Conservation (phyloP, 78 protist genomes). For the slime mould (Dictyostelium discoideum) region DNA sequence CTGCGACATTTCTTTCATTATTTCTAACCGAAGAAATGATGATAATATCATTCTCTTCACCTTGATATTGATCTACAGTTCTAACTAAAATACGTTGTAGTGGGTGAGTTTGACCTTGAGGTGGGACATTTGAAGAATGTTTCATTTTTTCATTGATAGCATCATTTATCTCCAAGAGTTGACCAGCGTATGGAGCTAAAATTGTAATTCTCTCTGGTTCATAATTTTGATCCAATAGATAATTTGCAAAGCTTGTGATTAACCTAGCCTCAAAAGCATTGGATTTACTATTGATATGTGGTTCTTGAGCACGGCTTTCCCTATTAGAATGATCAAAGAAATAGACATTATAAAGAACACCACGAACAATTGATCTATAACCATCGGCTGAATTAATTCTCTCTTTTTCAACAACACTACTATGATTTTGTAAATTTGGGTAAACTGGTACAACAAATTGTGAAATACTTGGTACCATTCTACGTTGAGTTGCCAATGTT, state of each 20-base stretch:
- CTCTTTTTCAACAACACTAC: not conserved
- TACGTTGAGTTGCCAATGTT: conserved; percentile 80
- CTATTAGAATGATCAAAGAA: conserved; percentile 77
- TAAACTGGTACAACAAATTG: conserved; percentile 70
- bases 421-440: conserved; percentile 41
- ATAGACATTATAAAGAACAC: conserved; percentile 24
- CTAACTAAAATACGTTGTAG: conserved; percentile 82
- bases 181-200: conserved; percentile 91
- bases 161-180: conserved; percentile 67
- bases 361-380: conserved; percentile 17
- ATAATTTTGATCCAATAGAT: conserved; percentile 75
- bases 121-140: conserved; percentile 80
- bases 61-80: conserved; percentile 97
- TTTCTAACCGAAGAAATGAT: conserved; percentile 97
- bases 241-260: conserved; percentile 22
- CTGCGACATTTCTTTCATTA: conserved; percentile 80
- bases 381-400: not conserved
- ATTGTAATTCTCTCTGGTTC: conserved; percentile 69
- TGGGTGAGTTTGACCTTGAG: conserved; percentile 22
- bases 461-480: conserved; percentile 92
- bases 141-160: conserved; percentile 67
- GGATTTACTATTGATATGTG: conserved; percentile 56
- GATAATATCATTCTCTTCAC: conserved; percentile 96
- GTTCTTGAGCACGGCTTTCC: conserved; percentile 41
- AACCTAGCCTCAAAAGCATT: conserved; percentile 75